A percentile compares a stretch with the other conserved stretches of the same genome.
phyloP scores from a whole-genome alignment of 148 eudicot genomes.

The Rhododendron henanense region DNA sequence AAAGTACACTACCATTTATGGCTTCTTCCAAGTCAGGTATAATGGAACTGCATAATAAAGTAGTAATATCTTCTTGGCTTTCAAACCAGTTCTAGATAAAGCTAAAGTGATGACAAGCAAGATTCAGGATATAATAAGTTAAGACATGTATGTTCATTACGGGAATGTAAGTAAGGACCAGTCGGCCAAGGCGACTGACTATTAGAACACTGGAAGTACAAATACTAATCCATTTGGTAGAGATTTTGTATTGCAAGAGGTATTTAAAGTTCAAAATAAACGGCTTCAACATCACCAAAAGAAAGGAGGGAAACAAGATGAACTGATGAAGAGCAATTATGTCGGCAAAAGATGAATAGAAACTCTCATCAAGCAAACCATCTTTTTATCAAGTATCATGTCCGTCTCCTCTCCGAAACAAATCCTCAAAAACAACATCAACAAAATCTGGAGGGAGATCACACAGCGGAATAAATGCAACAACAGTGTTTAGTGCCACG shows the following conservation, averaged over 20 bases:
- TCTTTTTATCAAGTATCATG: not conserved
- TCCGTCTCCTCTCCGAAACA: not conserved
- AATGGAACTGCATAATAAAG: not conserved
- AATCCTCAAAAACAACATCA: not conserved
- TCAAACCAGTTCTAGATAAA: not conserved
- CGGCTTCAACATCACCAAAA: not conserved
- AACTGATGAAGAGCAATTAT: not conserved
- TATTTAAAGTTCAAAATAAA: too few relatives aligned
- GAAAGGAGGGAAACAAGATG: not conserved
- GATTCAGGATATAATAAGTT: not conserved
- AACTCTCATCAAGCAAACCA: not conserved
- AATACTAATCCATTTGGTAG: not conserved
- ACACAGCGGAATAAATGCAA: not conserved
- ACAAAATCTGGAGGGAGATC: not conserved
- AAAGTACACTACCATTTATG: not conserved
- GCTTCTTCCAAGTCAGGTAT: conserved; percentile 5
- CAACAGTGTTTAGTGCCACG: not conserved
- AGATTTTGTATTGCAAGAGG: not conserved
- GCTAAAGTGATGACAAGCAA: not conserved
- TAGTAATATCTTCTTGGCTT: not conserved
- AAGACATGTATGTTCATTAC: not conserved
- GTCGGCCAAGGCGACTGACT: not conserved
- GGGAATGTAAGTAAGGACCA: not conserved
- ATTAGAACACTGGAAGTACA: too few relatives aligned
- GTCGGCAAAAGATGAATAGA: not conserved